Conservation (phyloP, 2,329 filamentous ascomycete species). For the Talaromyces sp. region DNA sequence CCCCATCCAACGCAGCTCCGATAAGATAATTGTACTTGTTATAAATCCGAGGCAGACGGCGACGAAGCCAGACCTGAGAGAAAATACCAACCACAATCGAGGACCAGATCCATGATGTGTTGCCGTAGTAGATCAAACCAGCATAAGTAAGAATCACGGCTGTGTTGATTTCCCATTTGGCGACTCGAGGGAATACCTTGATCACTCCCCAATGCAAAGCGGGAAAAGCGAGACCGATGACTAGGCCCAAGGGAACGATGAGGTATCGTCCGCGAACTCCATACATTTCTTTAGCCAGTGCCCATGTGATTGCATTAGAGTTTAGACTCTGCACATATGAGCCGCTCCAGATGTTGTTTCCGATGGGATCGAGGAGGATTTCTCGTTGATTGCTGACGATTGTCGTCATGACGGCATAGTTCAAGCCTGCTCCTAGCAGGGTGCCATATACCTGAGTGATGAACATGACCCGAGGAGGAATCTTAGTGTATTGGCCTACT, state of each 20-base stretch:
- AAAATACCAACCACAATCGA: slow-evolving; percentile 23
- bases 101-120: slow-evolving; percentile 23
- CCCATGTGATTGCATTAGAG: slow-evolving; percentile 39
- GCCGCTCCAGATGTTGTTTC: slow-evolving; percentile 53
- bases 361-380: slow-evolving; percentile 45
- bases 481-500: slow-evolving; percentile 44
- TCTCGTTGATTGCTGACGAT: slow-evolving; percentile 52
- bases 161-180: slow-evolving; percentile 22
- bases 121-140: slow-evolving; percentile 20
- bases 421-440: slow-evolving; percentile 52
- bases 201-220: slow-evolving; percentile 39
- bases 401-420: slow-evolving; percentile 56
- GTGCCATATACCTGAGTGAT: slow-evolving; percentile 56
- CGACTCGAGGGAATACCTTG: slow-evolving; percentile 19
- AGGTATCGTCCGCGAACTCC: slow-evolving; percentile 42
- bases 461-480: slow-evolving; percentile 56
- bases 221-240: slow-evolving; percentile 48
- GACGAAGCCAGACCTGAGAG: slow-evolving; percentile 36
- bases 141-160: slow-evolving; percentile 21
- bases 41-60: slow-evolving; percentile 35
- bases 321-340: slow-evolving; percentile 47
- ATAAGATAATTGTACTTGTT: slow-evolving; percentile 44
- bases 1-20: slow-evolving; percentile 41
- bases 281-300: slow-evolving; percentile 55
- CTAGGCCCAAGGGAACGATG: slow-evolving; percentile 51